Conservation (phyloP, 2,329 filamentous ascomycete genomes). For the Penicillium sp. region DNA sequence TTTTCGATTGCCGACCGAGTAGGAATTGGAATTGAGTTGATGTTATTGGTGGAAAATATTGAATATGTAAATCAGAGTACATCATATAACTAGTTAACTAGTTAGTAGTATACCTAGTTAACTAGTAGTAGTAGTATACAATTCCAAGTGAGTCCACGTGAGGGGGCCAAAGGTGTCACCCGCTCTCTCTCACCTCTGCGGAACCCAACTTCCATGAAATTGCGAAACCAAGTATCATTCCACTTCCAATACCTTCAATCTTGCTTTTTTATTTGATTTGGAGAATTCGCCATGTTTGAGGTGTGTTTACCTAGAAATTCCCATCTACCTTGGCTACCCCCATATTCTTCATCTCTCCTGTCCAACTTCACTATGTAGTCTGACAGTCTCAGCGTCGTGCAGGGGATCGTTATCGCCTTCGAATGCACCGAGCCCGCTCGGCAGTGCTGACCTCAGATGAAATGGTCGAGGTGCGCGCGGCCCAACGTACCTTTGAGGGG, state of each 20-base stretch:
- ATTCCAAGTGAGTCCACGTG: conserved; percentile 6
- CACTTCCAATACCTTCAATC: not conserved
- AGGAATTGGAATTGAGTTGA: conserved; percentile 5
- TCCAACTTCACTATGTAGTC: conserved; percentile 3
- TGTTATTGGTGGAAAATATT: conserved; percentile 25
- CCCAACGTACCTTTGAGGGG: conserved; percentile 94
- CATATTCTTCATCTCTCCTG: not conserved
- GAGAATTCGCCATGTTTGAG: not conserved
- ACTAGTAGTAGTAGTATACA: not conserved
- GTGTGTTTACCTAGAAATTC: not conserved
- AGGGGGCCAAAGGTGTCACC: conserved; percentile 1
- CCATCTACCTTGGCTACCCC: not conserved
- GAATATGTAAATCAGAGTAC: too few relatives aligned
- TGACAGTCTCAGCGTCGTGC: conserved; percentile 56
- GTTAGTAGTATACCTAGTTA: too few relatives aligned
- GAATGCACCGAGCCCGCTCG: conserved; percentile 78
- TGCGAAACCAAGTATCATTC: not conserved
- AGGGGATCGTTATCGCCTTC: conserved; percentile 72
- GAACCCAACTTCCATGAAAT: not conserved
- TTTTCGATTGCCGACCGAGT: conserved; percentile 25
- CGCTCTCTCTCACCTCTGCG: not conserved
- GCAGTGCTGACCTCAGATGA: conserved; percentile 79
- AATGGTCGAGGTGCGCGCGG: conserved; percentile 89
- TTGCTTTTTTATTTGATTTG: not conserved
- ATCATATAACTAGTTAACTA: too few relatives aligned